Percentiles rank a stretch among this genome's conserved stretches.
Conservation (phyloP, 179 eudicot genomes). For the Sideroxylon spinosum region DNA sequence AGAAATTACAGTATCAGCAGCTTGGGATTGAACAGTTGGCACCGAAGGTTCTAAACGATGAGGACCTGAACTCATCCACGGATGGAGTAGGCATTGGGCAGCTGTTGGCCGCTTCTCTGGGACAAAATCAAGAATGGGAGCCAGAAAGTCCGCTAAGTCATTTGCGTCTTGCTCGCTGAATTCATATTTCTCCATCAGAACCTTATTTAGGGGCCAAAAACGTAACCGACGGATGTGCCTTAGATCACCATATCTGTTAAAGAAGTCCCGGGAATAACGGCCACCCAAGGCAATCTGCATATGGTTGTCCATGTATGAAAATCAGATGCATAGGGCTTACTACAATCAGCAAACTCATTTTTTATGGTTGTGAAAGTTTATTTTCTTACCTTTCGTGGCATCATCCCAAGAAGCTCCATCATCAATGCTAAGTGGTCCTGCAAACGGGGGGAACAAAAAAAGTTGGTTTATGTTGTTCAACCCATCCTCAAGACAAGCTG, state of each 20-base stretch:
- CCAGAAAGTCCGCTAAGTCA: conserved; percentile 66
- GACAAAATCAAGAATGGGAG: conserved; percentile 72
- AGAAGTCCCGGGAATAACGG: conserved; percentile 64
- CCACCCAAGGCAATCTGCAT: conserved; percentile 67
- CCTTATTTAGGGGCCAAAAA: conserved; percentile 77
- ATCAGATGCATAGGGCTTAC: neutral
- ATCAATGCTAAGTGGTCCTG: conserved; percentile 92
- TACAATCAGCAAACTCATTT: too few species aligned
- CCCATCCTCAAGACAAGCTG: neutral
- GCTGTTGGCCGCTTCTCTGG: conserved; percentile 91
- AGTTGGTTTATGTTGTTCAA: neutral
- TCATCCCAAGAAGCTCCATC: conserved; percentile 92
- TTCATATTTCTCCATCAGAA: conserved; percentile 69
- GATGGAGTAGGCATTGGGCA: conserved; percentile 69
- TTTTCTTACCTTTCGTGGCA: conserved; percentile 79
- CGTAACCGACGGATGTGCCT: conserved; percentile 71
- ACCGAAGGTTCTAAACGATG: conserved; percentile 36
- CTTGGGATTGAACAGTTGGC: conserved; percentile 17
- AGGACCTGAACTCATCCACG: conserved; percentile 64
- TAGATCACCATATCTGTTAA: conserved; percentile 64
- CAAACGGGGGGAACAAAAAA: neutral
- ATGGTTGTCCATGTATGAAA: neutral
- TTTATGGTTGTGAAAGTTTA: too few species aligned
- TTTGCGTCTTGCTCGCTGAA: conserved; percentile 69
- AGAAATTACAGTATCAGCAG: conserved; percentile 18